Evolutionary conservation across 257 asterid genomes (phyloP), one percentile per base, ranked within the genome.

Genomic region (Plectranthus barbatus): DNA sequence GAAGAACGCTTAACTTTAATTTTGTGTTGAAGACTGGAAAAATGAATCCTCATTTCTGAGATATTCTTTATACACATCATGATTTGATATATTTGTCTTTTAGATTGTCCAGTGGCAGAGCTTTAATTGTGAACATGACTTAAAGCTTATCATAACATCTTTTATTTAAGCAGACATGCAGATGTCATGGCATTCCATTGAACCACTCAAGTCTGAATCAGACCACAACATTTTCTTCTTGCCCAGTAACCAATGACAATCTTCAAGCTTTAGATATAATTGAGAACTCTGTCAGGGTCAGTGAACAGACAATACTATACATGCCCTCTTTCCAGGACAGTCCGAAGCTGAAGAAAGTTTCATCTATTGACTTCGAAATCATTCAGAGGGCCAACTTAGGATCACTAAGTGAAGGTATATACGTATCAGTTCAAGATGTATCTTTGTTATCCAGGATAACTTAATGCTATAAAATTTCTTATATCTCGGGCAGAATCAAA

Each of bases 101-200:
- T 58, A 45, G 51, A 39, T 56, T 57, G 12, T 48, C 53, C 79
- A 49, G 45, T 23, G 51, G 44, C 64, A 15, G 49, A 56, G 41
- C 55, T 62, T 67, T 56, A 15, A 36, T 41, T 54, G 47, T 36
- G 67, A 56, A 26, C 40, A 62, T 59, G 60, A 73, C 48, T 51
- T 54, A 49, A 51, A 18, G 60, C n/a, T 64, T 63, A 56, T 70
- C 60, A 47, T 49, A 33, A 21, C 44, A 14, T 58, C 47, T 80
- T 76, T 60, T 79, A 56, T 60, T 49, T 60, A 61, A 68, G 56
- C 84, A 92, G 99, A 80, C 94, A 68, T 92, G 97, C 87, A 76
- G 90, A 76, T 92, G 97, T 67, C 97, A 92, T 59, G 95, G 97
- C 75, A 70, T 83, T 74, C 95, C 91, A 6, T 70, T 86, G 74